Base-by-base conservation (phyloP, 1,284 basidiomycete species). In the Heterobasidion parviporum region DNA sequence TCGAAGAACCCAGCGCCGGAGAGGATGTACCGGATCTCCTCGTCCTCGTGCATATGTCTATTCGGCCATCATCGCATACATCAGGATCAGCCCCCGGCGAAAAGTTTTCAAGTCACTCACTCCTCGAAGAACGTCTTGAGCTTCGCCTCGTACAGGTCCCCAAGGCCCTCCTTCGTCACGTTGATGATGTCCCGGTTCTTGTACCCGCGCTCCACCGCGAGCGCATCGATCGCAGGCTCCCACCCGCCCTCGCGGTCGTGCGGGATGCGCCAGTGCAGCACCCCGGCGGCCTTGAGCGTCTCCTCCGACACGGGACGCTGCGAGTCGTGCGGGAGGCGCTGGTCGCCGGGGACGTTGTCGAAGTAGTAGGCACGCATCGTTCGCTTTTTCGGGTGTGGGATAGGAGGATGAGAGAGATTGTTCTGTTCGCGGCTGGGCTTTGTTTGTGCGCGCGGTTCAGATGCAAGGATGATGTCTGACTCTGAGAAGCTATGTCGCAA, bases 1-100 rank as follows among this genome's bases (percentile, higher is more conserved):
- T 94, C 92, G 64, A 94, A 95, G 75, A 83, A 96, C 0, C 92
- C 92, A 49, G 81, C 83, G 7, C 92, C 93, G 1, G 79, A 77
- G 45, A 90, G 75, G 61, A 94, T 85, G 67, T 89, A 96, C 15
- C 92, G 78, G 62, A 94, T 94, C 71, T 94, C 92, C 68, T 94
- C 92, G 63, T 94, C 92, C 69, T 94, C 91, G 63, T 94, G 92
- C 72, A 94, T 78, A 63, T 94, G 91, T 65, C 88, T 91, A 57
- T 16, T 6, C 14, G 20, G 59, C 32, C 33, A 35, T 43, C 26
- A 49, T 20, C 36, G 26, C 54, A 49, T 20, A 14, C 45, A 52
- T 20, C 26, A 46, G 9, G 49, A 12, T 16, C 26, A 33, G 32
- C 32, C 15, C 15, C 7, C 32, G 32, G 20, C 6, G 12, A 54